A percentile compares a stretch with the other conserved stretches of the same genome.
Evolutionary conservation across 257 asterid genomes (phyloP).

Genomic region (Solanum ahanhuiri): DNA sequence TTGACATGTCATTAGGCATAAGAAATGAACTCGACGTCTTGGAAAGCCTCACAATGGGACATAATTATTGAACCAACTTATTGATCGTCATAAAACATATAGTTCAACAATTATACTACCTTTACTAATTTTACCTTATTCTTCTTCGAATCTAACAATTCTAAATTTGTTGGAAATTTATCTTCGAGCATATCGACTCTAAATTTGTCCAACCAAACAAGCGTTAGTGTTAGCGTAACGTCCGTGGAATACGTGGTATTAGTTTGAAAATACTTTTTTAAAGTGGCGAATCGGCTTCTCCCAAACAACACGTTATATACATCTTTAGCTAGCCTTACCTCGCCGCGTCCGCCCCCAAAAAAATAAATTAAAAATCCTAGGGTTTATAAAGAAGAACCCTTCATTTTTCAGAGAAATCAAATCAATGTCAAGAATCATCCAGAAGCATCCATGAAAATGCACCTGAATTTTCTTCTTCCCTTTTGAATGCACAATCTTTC

Average conservation of each 20-base stretch:
- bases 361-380: not conserved
- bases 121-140: not conserved
- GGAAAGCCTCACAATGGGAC: not conserved
- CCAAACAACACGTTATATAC: not conserved
- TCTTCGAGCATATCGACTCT: not conserved
- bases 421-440: not conserved
- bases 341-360: not conserved
- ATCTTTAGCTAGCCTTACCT: not conserved
- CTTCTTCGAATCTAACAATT: not conserved
- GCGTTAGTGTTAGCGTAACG: not conserved
- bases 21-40: not conserved
- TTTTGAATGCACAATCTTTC: not conserved
- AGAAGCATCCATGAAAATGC: not conserved
- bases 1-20: not conserved
- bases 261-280: not conserved
- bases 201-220: not conserved
- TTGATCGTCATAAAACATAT: not conserved
- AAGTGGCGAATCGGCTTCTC: not conserved
- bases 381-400: not conserved
- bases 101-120: not conserved
- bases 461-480: not conserved
- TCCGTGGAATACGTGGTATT: not conserved
- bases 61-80: not conserved
- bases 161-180: not conserved
- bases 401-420: not conserved